phyloP scores from a whole-genome alignment of 179 eudicot species.

The Silene coronaria region DNA sequence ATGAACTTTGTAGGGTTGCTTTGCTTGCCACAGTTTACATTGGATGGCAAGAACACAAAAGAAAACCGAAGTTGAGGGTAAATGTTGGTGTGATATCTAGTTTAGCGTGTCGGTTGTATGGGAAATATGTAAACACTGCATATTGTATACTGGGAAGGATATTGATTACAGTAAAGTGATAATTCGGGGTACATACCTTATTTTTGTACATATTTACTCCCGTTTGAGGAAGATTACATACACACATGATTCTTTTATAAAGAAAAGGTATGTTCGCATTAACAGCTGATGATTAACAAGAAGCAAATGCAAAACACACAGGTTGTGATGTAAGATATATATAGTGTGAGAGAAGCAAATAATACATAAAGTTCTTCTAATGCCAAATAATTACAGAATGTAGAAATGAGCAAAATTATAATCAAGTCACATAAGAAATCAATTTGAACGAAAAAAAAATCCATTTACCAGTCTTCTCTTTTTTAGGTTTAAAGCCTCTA shows the following conservation, averaged over 20 bases:
- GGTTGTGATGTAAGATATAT: not conserved
- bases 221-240: not conserved
- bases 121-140: too few species aligned
- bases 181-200: not conserved
- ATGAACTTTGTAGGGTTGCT: too few species aligned
- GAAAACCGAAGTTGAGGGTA: too few species aligned
- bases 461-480: slow-evolving; percentile 31
- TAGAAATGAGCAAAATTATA: not conserved
- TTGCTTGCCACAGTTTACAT: too few species aligned
- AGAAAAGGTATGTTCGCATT: not conserved
- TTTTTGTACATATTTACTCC: not conserved
- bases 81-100: too few species aligned
- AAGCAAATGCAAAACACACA: not conserved
- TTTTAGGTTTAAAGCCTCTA: slow-evolving; percentile 12
- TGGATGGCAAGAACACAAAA: too few species aligned
- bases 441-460: not conserved
- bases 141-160: too few species aligned
- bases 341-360: not conserved
- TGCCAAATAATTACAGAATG: not conserved
- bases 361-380: not conserved
- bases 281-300: not conserved
- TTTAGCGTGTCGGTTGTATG: too few species aligned
- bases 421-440: not conserved
- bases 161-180: too few species aligned
- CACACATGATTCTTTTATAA: not conserved